Percentiles rank a stretch among this genome's conserved stretches.
Evolutionary conservation across 1,139 yeast genomes (phyloP).

Genomic region (Debaryomyces sp.): DNA sequence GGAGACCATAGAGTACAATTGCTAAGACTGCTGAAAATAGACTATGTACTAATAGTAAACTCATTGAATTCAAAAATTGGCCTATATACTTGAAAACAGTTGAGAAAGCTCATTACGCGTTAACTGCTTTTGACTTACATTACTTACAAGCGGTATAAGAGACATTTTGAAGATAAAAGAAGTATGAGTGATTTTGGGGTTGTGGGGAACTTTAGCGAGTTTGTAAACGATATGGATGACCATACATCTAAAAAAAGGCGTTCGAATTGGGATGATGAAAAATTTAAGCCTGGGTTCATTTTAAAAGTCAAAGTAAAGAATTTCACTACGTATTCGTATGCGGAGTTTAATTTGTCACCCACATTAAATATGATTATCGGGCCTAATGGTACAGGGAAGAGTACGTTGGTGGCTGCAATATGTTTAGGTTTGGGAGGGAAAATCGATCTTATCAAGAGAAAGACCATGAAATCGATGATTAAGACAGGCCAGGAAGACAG

Average conservation of each 20-base stretch:
- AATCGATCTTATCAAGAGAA: conserved; percentile 79
- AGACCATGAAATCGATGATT: conserved; percentile 71
- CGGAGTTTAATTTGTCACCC: conserved; percentile 82
- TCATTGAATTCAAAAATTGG: background rate
- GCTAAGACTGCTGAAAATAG: background rate
- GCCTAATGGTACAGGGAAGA: conserved; percentile 96
- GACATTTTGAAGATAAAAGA: background rate
- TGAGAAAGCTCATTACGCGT: background rate
- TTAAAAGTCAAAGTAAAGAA: conserved; percentile 66
- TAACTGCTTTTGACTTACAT: background rate
- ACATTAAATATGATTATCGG: conserved; percentile 91
- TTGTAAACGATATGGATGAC: background rate
- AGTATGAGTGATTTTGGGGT: conserved; percentile 10
- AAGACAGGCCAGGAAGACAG: conserved; percentile 68
- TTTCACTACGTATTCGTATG: conserved; percentile 80
- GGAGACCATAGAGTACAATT: background rate
- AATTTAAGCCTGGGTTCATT: conserved; percentile 63
- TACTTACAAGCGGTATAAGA: background rate
- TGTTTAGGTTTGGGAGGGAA: conserved; percentile 89
- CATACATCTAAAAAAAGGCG: conserved; percentile 8
- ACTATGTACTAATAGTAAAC: background rate
- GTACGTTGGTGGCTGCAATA: conserved; percentile 91
- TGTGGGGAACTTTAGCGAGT: conserved; percentile 10
- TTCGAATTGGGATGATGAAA: conserved; percentile 10
- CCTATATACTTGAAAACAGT: background rate